phyloP scores from a whole-genome alignment of 2,329 filamentous ascomycete species.

The Aspergillus alliaceus region DNA sequence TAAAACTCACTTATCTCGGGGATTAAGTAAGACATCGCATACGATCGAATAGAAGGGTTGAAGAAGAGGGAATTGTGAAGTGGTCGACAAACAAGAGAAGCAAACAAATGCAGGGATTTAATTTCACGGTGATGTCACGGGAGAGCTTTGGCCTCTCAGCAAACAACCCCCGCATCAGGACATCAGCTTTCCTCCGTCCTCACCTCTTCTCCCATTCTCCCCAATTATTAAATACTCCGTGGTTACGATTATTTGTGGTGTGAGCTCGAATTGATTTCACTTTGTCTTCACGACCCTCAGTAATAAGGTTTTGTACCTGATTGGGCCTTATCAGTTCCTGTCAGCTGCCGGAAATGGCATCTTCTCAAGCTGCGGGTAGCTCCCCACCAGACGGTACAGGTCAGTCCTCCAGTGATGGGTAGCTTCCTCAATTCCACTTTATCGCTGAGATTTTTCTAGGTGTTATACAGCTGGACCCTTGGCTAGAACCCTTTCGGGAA shows the following conservation, averaged over 20 bases:
- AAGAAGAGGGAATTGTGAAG: background rate
- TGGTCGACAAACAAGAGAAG: background rate
- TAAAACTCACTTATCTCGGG: background rate
- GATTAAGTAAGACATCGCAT: background rate
- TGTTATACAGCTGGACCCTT: conserved; percentile 84
- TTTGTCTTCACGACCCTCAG: background rate
- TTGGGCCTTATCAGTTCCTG: background rate
- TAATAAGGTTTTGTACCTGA: background rate
- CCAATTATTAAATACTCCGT: background rate
- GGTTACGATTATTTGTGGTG: background rate
- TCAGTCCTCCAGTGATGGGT: conserved; percentile 14
- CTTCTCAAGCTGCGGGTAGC: background rate
- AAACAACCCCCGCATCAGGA: background rate
- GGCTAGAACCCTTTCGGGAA: conserved; percentile 80
- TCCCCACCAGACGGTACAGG: conserved; percentile 28
- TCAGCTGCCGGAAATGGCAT: background rate
- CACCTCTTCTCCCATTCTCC: background rate
- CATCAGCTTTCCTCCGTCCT: background rate
- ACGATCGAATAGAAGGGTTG: background rate
- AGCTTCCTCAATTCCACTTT: background rate
- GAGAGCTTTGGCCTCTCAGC: background rate
- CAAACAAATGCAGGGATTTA: background rate
- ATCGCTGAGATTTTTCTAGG: conserved; percentile 54
- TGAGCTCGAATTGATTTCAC: background rate
- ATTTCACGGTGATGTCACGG: conserved; percentile 8